Conservation (phyloP, 2,329 filamentous ascomycete species). For the Dissoconium aciculare region DNA sequence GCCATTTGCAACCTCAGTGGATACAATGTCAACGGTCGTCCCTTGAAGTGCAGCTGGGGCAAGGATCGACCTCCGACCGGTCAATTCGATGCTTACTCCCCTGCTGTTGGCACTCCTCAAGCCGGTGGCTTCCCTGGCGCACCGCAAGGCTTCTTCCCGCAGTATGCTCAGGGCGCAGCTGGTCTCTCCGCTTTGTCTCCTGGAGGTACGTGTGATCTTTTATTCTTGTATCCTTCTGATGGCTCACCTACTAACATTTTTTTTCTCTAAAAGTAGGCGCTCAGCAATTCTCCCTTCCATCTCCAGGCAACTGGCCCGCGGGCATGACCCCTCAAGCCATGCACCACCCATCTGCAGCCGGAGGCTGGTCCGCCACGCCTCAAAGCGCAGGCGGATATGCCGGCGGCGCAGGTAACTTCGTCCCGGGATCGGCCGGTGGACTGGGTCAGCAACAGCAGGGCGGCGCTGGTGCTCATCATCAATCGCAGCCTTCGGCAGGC, state of each 20-base stretch:
- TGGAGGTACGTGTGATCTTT: constrained; percentile 13
- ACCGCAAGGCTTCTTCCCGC: constrained; percentile 68
- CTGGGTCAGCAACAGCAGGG: too few relatives aligned
- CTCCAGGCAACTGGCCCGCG: constrained; percentile 44
- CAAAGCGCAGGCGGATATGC: constrained; percentile 65
- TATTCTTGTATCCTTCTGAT: constrained; percentile 1
- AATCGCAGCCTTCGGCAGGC: too few relatives aligned
- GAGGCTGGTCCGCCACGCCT: constrained; percentile 34
- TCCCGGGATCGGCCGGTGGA: too few relatives aligned
- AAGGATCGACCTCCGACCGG: constrained; percentile 90
- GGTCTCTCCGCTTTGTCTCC: constrained; percentile 45
- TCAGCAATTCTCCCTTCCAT: constrained; percentile 49
- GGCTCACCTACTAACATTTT: constrained; percentile 2
- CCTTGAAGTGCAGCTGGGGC: constrained; percentile 98
- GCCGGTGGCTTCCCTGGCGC: constrained; percentile 60
- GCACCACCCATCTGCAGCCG: constrained; percentile 17
- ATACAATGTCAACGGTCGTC: constrained; percentile 93
- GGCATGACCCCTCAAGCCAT: constrained; percentile 29
- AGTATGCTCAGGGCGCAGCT: constrained; percentile 65
- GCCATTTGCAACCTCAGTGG: constrained; percentile 95
- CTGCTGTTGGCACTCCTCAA: constrained; percentile 57
- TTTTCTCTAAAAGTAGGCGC: constrained; percentile 30
- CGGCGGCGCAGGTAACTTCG: too few relatives aligned
- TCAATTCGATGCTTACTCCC: constrained; percentile 61
- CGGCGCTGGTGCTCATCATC: too few relatives aligned